phyloP scores from a whole-genome alignment of 139 green algal genomes.

The Asterochloris erici region DNA sequence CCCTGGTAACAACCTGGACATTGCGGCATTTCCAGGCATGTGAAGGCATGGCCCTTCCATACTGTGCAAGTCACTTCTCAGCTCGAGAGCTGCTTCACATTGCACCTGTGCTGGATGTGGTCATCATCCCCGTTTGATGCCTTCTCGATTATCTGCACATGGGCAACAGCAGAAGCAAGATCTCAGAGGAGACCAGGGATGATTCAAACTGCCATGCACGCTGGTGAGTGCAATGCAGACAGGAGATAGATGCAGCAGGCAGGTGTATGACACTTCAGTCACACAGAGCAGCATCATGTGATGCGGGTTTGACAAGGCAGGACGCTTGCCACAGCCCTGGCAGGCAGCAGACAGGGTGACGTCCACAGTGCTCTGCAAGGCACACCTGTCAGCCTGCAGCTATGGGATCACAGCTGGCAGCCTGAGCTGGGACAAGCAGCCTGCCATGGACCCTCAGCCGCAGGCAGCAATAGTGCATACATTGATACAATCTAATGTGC shows the following conservation, averaged over 20 bases:
- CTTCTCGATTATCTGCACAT: conserved; percentile 48
- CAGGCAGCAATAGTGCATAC: neutral
- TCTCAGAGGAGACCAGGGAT: too few relatives aligned
- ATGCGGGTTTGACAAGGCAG: neutral
- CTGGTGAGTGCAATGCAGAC: neutral
- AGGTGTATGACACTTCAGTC: neutral
- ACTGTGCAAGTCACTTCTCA: too few relatives aligned
- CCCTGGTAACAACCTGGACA: too few relatives aligned
- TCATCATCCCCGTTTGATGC: conserved; percentile 26
- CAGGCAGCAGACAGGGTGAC: neutral
- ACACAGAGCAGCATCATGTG: neutral
- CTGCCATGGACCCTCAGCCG: neutral
- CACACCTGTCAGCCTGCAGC: neutral
- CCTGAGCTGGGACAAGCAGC: neutral
- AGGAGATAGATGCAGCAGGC: neutral
- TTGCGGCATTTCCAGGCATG: too few relatives aligned
- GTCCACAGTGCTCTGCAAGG: neutral
- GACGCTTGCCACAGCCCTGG: too few relatives aligned
- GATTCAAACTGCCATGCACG: neutral
- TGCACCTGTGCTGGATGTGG: conserved; percentile 18
- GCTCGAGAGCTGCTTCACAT: too few relatives aligned
- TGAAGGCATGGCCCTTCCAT: too few relatives aligned
- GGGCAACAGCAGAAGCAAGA: neutral
- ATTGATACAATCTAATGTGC: neutral
- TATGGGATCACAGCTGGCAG: neutral